These are phyloP conservation scores for Metrosideros polymorpha DNA, from an alignment of 441 rosid species.

Conservation along the genomic window DNA sequence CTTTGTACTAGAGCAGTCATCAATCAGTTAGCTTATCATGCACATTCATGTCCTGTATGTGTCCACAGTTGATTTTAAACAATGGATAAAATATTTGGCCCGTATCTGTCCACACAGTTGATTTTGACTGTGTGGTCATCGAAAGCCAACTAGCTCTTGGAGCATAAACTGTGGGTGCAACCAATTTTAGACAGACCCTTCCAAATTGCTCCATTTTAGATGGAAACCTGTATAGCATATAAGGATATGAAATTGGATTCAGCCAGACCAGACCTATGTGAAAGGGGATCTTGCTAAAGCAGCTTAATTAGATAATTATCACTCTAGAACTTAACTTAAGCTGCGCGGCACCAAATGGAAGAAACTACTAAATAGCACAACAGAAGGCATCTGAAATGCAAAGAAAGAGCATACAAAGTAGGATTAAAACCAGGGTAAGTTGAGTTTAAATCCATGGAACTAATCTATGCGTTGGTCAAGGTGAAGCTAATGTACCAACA, in stretches of 20 bases:
- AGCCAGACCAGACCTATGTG: neutral
- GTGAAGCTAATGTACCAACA: neutral
- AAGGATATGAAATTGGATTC: neutral
- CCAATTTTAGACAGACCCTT: slow-evolving; percentile 54
- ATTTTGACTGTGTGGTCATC: slow-evolving; percentile 66
- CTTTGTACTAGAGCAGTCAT: neutral
- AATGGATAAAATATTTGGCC: slow-evolving; percentile 34
- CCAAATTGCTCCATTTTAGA: slow-evolving; percentile 30
- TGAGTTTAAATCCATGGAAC: neutral
- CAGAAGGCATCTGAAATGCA: neutral
- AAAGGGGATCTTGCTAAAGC: neutral
- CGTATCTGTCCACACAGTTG: slow-evolving; percentile 74
- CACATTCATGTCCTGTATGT: too few relatives aligned
- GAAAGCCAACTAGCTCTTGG: slow-evolving; percentile 59
- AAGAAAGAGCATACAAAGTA: neutral
- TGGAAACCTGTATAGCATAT: neutral
- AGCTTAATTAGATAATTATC: neutral
- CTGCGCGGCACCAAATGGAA: neutral
- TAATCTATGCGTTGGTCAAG: neutral
- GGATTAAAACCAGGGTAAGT: neutral
- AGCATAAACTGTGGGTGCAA: slow-evolving; percentile 56
- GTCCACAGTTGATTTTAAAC: too few relatives aligned
- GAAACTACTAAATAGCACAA: neutral
- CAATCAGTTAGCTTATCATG: too few relatives aligned
- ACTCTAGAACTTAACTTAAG: neutral